phyloP scores from a whole-genome alignment of 2,329 filamentous ascomycete species.

The Aureobasidium namibiae region DNA sequence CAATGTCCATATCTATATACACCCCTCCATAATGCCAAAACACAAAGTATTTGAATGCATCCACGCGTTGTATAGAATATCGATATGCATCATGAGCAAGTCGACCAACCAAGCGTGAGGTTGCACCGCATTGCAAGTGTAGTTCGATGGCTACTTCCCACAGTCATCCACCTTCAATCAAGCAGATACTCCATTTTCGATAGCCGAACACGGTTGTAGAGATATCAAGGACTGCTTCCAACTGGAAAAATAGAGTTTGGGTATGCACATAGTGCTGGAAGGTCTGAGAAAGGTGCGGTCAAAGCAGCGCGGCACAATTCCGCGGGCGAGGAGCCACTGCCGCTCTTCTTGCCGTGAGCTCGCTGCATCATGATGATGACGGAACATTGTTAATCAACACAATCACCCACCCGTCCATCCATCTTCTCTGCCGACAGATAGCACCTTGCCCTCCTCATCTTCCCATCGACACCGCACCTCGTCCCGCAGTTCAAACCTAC shows the following conservation, averaged over 20 bases:
- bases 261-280: not conserved
- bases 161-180: too few species aligned
- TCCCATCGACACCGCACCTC: too few species aligned
- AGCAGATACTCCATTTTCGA: too few species aligned
- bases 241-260: not conserved
- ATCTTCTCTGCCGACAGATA: too few species aligned
- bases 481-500: not conserved
- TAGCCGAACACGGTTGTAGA: not conserved
- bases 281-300: not conserved
- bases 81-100: not conserved
- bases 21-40: not conserved
- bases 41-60: not conserved
- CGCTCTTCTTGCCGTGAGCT: not conserved
- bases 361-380: not conserved
- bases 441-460: too few species aligned
- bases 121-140: too few species aligned
- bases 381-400: not conserved
- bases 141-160: too few species aligned
- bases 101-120: too few species aligned
- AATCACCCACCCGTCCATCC: not conserved
- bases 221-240: not conserved
- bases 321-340: not conserved
- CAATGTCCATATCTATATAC: not conserved
- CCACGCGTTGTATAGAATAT: not conserved
- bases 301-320: not conserved